Evolutionary conservation across 2,329 filamentous ascomycete genomes (phyloP).

Genomic region (Cryphonectria japonica): DNA sequence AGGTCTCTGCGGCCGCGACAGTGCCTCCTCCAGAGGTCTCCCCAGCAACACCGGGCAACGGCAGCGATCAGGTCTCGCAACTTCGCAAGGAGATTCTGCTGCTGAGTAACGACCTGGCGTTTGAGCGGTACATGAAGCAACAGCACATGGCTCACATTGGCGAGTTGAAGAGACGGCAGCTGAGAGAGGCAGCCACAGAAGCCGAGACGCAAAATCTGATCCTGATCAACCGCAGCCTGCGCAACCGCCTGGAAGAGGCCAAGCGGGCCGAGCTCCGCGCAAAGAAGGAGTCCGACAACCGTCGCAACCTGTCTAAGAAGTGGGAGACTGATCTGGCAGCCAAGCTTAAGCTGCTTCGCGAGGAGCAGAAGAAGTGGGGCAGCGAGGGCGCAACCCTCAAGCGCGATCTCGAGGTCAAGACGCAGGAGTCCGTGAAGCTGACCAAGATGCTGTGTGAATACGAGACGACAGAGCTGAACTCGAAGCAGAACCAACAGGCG

Average conservation of each 20-base stretch:
- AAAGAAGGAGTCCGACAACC: conserved; percentile 73
- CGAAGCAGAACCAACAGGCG: conserved; percentile 66
- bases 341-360: conserved; percentile 68
- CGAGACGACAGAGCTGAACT: conserved; percentile 69
- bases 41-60: conserved; percentile 38
- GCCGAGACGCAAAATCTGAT: conserved; percentile 82
- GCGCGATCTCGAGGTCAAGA: conserved; percentile 60
- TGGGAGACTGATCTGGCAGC: conserved; percentile 73
- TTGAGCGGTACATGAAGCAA: conserved; percentile 81
- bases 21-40: conserved; percentile 34
- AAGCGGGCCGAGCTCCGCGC: conserved; percentile 71
- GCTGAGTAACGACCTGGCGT: conserved; percentile 78
- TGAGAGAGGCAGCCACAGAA: conserved; percentile 77
- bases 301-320: conserved; percentile 74
- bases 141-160: conserved; percentile 84
- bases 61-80: conserved; percentile 51
- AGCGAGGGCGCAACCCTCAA: conserved; percentile 60
- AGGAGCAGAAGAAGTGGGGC: conserved; percentile 70
- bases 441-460: conserved; percentile 67
- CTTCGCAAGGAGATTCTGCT: conserved; percentile 76
- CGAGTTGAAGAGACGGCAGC: conserved; percentile 73
- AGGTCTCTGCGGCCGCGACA: conserved; percentile 38
- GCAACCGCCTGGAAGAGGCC: conserved; percentile 72
- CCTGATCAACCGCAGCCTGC: conserved; percentile 74
- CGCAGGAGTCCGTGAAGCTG: conserved; percentile 66